A percentile compares a stretch with the other conserved stretches of the same genome.
These are phyloP conservation scores for Marsdenia floribunda DNA, from an alignment of 257 asterid genomes.

Conservation along the genomic window DNA sequence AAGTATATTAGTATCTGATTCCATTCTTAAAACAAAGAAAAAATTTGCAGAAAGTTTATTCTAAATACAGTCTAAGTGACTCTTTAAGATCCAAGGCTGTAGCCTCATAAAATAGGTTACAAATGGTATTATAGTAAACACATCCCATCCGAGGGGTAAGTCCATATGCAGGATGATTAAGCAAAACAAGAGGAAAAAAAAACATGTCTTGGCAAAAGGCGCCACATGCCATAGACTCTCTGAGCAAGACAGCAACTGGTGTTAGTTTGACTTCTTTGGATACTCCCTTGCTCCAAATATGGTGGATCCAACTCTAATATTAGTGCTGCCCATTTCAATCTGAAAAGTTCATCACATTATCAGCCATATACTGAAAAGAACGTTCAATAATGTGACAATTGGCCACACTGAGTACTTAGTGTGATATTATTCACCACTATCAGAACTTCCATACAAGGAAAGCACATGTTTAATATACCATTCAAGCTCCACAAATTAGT, in stretches of 20 bases:
- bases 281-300: slow-evolving; percentile 94
- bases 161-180: background rate
- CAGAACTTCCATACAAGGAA: background rate
- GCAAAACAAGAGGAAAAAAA: background rate
- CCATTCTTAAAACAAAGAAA: no score
- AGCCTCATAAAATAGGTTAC: background rate
- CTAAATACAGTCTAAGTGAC: background rate
- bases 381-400: background rate
- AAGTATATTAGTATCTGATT: background rate
- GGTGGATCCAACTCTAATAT: slow-evolving; percentile 94
- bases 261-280: slow-evolving; percentile 37
- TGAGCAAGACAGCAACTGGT: background rate
- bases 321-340: slow-evolving; percentile 97
- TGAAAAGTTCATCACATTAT: slow-evolving; percentile 30
- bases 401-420: background rate
- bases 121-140: background rate
- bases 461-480: background rate
- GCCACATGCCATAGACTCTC: background rate
- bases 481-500: background rate
- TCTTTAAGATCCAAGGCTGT: background rate
- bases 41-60: no score
- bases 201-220: background rate
- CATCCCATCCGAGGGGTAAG: background rate
- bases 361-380: background rate
- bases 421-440: background rate